Evolutionary conservation across 805 yeast species (phyloP).

Genomic region (Diddensiella santjacobensis): DNA sequence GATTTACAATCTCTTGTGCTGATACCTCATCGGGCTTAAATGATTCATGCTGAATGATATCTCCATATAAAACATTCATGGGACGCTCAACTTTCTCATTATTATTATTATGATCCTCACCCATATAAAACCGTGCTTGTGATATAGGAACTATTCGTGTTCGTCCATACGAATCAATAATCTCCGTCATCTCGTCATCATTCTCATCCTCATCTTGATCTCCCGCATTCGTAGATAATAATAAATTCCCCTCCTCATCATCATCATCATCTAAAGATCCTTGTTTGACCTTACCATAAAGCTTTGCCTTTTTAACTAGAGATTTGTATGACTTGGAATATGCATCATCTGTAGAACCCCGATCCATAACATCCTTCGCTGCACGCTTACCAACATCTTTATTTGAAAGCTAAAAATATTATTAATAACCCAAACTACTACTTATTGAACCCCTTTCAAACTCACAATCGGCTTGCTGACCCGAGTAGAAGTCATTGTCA

Average conservation of each 20-base stretch:
- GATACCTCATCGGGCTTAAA: conserved; percentile 8
- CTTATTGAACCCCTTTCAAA: not conserved
- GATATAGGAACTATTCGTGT: conserved; percentile 18
- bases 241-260: conserved; percentile 5
- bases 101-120: not conserved
- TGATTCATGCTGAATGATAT: conserved; percentile 22
- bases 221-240: not conserved
- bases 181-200: conserved; percentile 20
- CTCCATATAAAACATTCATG: conserved; percentile 19
- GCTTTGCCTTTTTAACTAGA: conserved; percentile 12
- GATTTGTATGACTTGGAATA: not conserved
- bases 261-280: conserved; percentile 12
- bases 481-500: not conserved
- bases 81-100: conserved; percentile 13
- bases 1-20: not conserved
- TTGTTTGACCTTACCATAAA: conserved; percentile 14
- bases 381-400: conserved; percentile 4
- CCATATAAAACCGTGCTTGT: not conserved
- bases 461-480: not conserved
- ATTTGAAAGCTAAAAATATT: not conserved
- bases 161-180: conserved; percentile 26
- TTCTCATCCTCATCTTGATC: not conserved
- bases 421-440: not conserved
- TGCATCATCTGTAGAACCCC: conserved; percentile 2
- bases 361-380: not conserved